These are phyloP conservation scores for Aspergillus sclerotiicarbonarius DNA, from an alignment of 495 filamentous ascomycete genomes.

Conservation along the genomic window DNA sequence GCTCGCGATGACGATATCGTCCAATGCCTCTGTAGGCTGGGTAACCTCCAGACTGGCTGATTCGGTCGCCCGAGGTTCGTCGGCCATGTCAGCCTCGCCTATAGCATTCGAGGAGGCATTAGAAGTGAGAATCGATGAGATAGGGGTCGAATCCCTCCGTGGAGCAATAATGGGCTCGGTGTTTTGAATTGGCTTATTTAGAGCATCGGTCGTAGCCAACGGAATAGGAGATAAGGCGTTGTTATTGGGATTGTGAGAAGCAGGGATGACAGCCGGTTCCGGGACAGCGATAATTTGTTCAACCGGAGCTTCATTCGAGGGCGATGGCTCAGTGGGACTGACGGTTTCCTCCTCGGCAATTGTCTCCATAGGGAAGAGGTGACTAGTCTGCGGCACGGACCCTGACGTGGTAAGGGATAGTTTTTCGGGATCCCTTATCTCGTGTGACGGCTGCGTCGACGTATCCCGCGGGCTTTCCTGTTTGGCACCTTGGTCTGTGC, in stretches of 20 bases:
- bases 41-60: background rate
- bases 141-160: background rate
- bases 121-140: background rate
- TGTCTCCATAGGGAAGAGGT: slow-evolving; percentile 24
- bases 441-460: background rate
- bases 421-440: background rate
- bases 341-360: slow-evolving; percentile 27
- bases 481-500: slow-evolving; percentile 10
- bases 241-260: background rate
- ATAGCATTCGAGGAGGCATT: background rate
- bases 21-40: background rate
- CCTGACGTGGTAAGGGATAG: background rate
- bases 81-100: background rate
- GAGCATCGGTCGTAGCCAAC: background rate
- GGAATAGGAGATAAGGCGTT: background rate
- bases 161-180: background rate
- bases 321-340: slow-evolving; percentile 7
- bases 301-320: background rate
- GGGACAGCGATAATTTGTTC: background rate
- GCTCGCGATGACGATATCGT: too few relatives aligned
- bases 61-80: background rate
- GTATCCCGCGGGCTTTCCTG: background rate
- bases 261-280: background rate
- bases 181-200: background rate
- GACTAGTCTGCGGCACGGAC: slow-evolving; percentile 7